Conservation (phyloP, 2,329 filamentous ascomycete species). For the Alternaria atra region DNA sequence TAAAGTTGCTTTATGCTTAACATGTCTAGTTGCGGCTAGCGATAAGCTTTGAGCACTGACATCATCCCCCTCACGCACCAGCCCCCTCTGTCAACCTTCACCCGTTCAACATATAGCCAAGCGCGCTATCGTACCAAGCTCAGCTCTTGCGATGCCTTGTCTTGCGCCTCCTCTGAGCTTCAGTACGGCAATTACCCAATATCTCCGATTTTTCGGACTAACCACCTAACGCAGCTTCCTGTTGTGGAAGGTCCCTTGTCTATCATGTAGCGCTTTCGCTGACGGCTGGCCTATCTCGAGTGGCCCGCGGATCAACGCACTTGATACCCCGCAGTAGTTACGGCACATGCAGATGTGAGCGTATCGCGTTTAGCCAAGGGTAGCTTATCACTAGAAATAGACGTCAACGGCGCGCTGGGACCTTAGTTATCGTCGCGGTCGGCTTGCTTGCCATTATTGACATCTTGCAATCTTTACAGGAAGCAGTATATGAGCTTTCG, state of each 20-base stretch:
- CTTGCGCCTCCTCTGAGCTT: not conserved
- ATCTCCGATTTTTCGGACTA: constrained; percentile 2
- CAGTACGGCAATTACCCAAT: not conserved
- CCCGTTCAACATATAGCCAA: not conserved
- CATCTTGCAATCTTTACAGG: not conserved
- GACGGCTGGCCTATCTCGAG: constrained; percentile 20
- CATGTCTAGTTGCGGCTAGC: not conserved
- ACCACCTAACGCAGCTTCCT: constrained; percentile 31
- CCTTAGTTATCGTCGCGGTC: constrained; percentile 13
- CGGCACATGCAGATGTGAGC: constrained; percentile 15
- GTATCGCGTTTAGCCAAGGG: constrained; percentile 14
- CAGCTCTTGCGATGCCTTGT: constrained; percentile 1
- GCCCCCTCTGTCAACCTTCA: not conserved
- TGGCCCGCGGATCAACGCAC: constrained; percentile 17
- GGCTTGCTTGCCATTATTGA: not conserved
- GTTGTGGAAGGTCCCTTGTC: constrained; percentile 24
- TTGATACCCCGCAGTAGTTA: constrained; percentile 25
- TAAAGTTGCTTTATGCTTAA: constrained; percentile 31
- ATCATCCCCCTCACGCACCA: constrained; percentile 6
- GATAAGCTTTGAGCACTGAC: constrained; percentile 22
- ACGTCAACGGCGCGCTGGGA: constrained; percentile 22
- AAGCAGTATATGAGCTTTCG: not conserved
- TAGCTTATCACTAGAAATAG: constrained; percentile 24
- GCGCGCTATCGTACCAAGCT: constrained; percentile 6
- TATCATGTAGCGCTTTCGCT: constrained; percentile 19